Percentiles rank a stretch among this genome's conserved stretches.
Evolutionary conservation across 768 basidiomycete species (phyloP).

Genomic region (Albatrellus ellisii): DNA sequence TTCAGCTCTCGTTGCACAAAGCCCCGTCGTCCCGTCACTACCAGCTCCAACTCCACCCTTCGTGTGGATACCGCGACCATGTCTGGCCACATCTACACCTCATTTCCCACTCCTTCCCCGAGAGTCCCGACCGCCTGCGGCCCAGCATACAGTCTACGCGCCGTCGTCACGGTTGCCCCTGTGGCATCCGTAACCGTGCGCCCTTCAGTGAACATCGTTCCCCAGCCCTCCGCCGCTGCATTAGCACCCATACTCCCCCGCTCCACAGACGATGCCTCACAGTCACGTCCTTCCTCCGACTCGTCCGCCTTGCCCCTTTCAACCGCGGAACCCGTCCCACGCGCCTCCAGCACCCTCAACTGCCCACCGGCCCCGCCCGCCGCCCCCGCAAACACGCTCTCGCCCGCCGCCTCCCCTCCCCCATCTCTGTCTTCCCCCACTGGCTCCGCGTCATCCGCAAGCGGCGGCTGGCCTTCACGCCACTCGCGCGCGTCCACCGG

Average conservation of each 20-base stretch:
- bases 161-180: too few relatives aligned
- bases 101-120: not conserved
- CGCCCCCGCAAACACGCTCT: not conserved
- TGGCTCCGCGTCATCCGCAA: not conserved
- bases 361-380: not conserved
- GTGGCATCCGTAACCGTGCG: too few relatives aligned
- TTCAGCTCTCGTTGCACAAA: conserved; percentile 65
- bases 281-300: not conserved
- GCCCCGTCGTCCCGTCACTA: conserved; percentile 32
- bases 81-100: not conserved
- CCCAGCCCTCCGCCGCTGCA: not conserved
- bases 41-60: conserved; percentile 26
- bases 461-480: not conserved
- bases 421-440: not conserved
- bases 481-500: conserved; percentile 2
- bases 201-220: too few relatives aligned
- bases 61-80: not conserved
- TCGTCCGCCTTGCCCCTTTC: not conserved
- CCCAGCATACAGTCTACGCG: too few relatives aligned
- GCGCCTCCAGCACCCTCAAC: not conserved
- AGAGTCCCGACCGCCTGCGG: too few relatives aligned
- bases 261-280: not conserved
- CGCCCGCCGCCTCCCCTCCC: not conserved
- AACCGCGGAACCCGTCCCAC: not conserved
- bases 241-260: not conserved